phyloP scores from a whole-genome alignment of 2,329 filamentous ascomycete species.

The Alternaria sp. region DNA sequence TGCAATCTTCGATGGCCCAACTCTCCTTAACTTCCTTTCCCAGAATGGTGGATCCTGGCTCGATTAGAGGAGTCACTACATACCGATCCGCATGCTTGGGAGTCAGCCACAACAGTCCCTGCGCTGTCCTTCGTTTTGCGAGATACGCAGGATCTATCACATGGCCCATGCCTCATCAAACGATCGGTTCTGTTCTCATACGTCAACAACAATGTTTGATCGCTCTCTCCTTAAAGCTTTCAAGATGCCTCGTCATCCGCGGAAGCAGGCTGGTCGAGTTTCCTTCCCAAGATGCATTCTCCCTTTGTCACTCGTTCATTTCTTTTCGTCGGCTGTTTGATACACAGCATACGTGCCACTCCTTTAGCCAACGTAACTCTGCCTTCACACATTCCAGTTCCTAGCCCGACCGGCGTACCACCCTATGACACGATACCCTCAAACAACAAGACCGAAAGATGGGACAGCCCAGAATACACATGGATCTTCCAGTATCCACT shows the following conservation, averaged over 20 bases:
- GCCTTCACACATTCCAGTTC: not conserved
- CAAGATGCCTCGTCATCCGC: not conserved
- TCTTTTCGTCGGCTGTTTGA: slow-evolving; percentile 5
- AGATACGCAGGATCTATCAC: not conserved
- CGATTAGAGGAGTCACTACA: slow-evolving; percentile 3
- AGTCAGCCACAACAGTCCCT: slow-evolving; percentile 5
- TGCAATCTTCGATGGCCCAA: slow-evolving; percentile 1
- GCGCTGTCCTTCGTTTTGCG: slow-evolving; percentile 9
- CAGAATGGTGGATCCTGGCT: slow-evolving; percentile 2
- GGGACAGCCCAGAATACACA: slow-evolving; percentile 47
- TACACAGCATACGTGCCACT: slow-evolving; percentile 1
- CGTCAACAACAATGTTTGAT: not conserved
- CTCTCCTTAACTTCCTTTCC: slow-evolving; percentile 2
- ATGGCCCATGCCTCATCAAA: slow-evolving; percentile 8
- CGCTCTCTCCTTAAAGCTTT: slow-evolving; percentile 4
- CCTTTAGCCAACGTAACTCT: slow-evolving; percentile 8
- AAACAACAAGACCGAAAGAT: slow-evolving; percentile 17
- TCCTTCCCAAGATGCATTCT: slow-evolving; percentile 12
- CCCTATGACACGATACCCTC: slow-evolving; percentile 5
- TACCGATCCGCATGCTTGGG: slow-evolving; percentile 1
- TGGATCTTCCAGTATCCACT: slow-evolving; percentile 52
- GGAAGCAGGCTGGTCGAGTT: not conserved
- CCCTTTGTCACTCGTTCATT: slow-evolving; percentile 6
- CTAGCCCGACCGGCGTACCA: not conserved
- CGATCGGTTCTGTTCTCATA: slow-evolving; percentile 1